These are phyloP conservation scores for Marasmius sp. DNA, from an alignment of 1,284 basidiomycete species.

Conservation along the genomic window DNA sequence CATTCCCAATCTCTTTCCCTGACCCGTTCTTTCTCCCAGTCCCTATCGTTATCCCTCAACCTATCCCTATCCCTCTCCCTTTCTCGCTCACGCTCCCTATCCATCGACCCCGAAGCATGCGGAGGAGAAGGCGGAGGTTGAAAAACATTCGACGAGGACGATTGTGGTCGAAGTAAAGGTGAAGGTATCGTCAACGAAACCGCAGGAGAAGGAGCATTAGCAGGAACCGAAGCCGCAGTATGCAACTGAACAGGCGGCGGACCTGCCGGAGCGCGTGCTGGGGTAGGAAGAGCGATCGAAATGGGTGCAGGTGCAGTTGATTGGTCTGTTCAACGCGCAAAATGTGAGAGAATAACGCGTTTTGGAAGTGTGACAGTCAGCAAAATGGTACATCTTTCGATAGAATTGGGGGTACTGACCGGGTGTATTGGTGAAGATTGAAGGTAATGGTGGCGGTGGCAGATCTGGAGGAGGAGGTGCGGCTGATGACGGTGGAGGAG, in stretches of 20 bases:
- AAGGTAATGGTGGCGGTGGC: conserved; percentile 15
- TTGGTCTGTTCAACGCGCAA: neutral
- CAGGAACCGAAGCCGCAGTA: conserved; percentile 9
- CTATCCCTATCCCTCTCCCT: neutral
- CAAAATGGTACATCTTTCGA: neutral
- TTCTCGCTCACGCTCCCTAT: neutral
- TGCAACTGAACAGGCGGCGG: conserved; percentile 13
- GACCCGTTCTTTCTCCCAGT: neutral
- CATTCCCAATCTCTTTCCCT: neutral
- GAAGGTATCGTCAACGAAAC: conserved; percentile 19
- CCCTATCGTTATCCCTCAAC: neutral
- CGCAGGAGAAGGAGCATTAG: conserved; percentile 17
- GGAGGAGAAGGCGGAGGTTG: conserved; percentile 27
- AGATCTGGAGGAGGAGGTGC: conserved; percentile 15
- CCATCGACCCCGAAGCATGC: conserved; percentile 14
- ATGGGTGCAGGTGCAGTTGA: conserved; percentile 9
- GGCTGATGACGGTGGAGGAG: conserved; percentile 10
- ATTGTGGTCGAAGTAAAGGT: conserved; percentile 17
- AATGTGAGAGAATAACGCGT: neutral
- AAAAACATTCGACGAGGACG: conserved; percentile 5
- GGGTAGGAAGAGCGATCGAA: conserved; percentile 10
- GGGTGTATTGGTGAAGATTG: conserved; percentile 2
- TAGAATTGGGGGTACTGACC: neutral
- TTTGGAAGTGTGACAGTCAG: too few relatives aligned
- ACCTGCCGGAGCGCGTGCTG: conserved; percentile 1